Evolutionary conservation across 805 yeast genomes (phyloP), one percentile per base, ranked within the genome.

Genomic region (Maudiozyma pseudohumilis): DNA sequence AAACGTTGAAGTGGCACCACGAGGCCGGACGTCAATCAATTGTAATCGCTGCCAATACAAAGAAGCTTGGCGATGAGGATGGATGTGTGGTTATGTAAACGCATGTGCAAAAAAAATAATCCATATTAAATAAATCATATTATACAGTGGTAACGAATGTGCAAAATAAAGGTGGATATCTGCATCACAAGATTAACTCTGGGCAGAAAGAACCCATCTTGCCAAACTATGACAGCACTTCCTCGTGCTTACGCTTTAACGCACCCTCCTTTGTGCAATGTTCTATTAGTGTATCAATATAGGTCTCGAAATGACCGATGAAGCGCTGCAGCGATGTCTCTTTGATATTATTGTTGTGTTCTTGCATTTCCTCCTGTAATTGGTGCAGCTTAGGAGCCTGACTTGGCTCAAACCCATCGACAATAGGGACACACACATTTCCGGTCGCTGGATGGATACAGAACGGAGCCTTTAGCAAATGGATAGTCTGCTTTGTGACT

Each of bases 381-480:
- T 65, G 64, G 35, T 74, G 63, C 41, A 88, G 64, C 43, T 77
- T 83, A 13, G 97, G 97, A 2, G 94, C 88, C 10, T 64, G 66
- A 45, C 72, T 70, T 2, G 96, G 96, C 49, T 80, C 76, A 53
- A 89, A 92, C 25, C 15, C 13, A 18, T 49, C 55, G 23, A 45
- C 44, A 13, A 60, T 80, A 0, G 97, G 96, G 6, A 92, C 95
- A 73, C 97, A 92, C 3, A 92, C 83, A 50, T 84, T 81, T 6
- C 96, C 96, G 0, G 98, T 92, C 2, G 86, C 79, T 2, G 98
- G 98, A 59, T 92, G 98, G 30, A 92, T 78, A 65, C 97, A 89
- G 58, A 92, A 92, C 13, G 98, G 98, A 1, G 96, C 83, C 56
- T 92, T 92, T 50, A 92, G 71, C 61, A 92, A 77, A 66, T 92